phyloP scores from a whole-genome alignment of 192 early-diverging fungal genomes.

The Backusella australiensis region DNA sequence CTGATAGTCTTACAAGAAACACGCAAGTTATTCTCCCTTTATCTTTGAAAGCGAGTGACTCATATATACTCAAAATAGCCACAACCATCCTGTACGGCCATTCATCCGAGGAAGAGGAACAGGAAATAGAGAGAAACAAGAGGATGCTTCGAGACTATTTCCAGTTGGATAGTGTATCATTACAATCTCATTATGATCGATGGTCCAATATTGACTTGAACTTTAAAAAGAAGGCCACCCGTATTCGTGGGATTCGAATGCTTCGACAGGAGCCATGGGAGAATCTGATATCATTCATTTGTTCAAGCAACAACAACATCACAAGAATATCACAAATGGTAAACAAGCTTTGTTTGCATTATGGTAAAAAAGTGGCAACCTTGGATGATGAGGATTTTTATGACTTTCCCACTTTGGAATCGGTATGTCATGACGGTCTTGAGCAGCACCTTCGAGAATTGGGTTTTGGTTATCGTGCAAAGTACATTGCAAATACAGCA shows the following conservation, averaged over 20 bases:
- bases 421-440: constrained; percentile 52
- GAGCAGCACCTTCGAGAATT: constrained; percentile 66
- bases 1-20: constrained; percentile 67
- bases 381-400: constrained; percentile 47
- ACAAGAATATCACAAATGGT: constrained; percentile 85
- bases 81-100: constrained; percentile 24
- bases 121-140: constrained; percentile 24
- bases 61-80: constrained; percentile 12
- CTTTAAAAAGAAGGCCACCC: constrained; percentile 56
- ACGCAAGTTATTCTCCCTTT: constrained; percentile 21
- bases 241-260: constrained; percentile 68
- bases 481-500: constrained; percentile 81
- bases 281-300: constrained; percentile 89
- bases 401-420: constrained; percentile 65
- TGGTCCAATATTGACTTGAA: constrained; percentile 64
- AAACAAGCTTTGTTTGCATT: constrained; percentile 46
- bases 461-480: constrained; percentile 96
- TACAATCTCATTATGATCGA: constrained; percentile 53
- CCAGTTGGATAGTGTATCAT: constrained; percentile 63
- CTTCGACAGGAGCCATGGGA: constrained; percentile 86
- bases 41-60: not conserved
- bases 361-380: constrained; percentile 42
- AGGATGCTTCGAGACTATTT: constrained; percentile 79
- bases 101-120: constrained; percentile 14
- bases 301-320: constrained; percentile 95